Percentiles rank a stretch among this genome's conserved stretches.
These are phyloP conservation scores for Austroboletus eburneus DNA, from an alignment of 768 basidiomycete species.

Conservation along the genomic window DNA sequence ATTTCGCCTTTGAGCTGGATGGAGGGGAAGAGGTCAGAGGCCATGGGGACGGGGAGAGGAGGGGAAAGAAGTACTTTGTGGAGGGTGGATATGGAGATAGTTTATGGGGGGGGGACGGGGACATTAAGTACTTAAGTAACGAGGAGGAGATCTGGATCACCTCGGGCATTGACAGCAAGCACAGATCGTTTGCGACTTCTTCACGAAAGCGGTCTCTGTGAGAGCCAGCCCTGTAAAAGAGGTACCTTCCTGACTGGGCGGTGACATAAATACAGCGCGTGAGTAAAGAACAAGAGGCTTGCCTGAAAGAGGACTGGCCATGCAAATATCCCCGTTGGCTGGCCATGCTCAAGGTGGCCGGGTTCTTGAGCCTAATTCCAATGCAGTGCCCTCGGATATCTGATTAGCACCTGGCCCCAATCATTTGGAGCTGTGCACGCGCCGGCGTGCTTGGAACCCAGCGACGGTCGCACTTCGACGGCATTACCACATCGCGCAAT, in stretches of 20 bases:
- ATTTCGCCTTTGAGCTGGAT: conserved; percentile 71
- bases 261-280: conserved; percentile 35
- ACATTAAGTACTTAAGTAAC: conserved; percentile 53
- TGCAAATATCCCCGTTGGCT: conserved; percentile 20
- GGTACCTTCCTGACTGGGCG: conserved; percentile 33
- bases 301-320: conserved; percentile 22
- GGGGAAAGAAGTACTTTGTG: conserved; percentile 39
- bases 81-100: conserved; percentile 47
- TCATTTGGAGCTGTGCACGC: conserved; percentile 22
- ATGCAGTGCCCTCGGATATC: conserved; percentile 37
- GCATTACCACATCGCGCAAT: conserved; percentile 9
- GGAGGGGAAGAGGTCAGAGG: conserved; percentile 48
- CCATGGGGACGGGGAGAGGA: conserved; percentile 37
- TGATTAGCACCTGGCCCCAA: conserved; percentile 28
- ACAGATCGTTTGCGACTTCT: conserved; percentile 29
- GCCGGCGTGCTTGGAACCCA: conserved; percentile 21
- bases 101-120: conserved; percentile 37
- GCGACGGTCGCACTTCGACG: conserved; percentile 13
- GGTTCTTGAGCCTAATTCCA: conserved; percentile 34
- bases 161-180: conserved; percentile 31
- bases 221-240: conserved; percentile 30
- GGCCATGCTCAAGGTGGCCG: conserved; percentile 11
- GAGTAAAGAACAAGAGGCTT: conserved; percentile 27
- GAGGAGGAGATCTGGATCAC: conserved; percentile 44
- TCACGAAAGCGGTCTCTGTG: conserved; percentile 33